phyloP scores from a whole-genome alignment of 2,329 filamentous ascomycete genomes.

The Neofusicoccum ribis region DNA sequence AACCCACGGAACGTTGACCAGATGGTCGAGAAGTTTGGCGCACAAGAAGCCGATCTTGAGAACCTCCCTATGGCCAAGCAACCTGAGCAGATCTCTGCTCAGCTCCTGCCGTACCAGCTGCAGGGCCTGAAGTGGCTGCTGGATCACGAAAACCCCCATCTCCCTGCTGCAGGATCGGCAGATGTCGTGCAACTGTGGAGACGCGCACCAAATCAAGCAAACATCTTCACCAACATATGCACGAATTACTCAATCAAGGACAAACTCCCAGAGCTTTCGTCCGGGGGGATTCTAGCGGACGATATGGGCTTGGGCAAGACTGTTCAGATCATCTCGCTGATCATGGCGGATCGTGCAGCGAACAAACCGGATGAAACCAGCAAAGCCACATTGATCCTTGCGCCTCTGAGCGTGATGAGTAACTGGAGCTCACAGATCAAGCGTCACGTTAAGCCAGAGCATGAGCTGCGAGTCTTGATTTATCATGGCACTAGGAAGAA shows the following conservation, averaged over 20 bases:
- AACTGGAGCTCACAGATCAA: slow-evolving; percentile 84
- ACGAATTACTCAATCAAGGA: slow-evolving; percentile 64
- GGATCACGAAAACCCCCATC: slow-evolving; percentile 68
- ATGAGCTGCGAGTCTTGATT: slow-evolving; percentile 65
- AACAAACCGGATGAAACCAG: slow-evolving; percentile 46
- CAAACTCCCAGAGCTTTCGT: slow-evolving; percentile 60
- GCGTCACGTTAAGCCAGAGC: slow-evolving; percentile 61
- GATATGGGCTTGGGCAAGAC: slow-evolving; percentile 87
- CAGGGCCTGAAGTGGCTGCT: slow-evolving; percentile 81
- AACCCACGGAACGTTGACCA: slow-evolving; percentile 65
- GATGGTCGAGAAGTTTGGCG: slow-evolving; percentile 68
- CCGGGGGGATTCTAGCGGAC: slow-evolving; percentile 66
- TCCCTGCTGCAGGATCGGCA: slow-evolving; percentile 60
- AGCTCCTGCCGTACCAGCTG: slow-evolving; percentile 74
- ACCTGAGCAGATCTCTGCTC: slow-evolving; percentile 63
- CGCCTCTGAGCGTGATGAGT: slow-evolving; percentile 74
- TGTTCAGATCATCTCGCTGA: slow-evolving; percentile 76
- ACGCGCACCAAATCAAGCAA: slow-evolving; percentile 41
- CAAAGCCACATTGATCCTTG: slow-evolving; percentile 80
- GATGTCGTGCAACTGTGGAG: slow-evolving; percentile 79
- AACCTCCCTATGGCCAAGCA: slow-evolving; percentile 63
- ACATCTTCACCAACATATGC: slow-evolving; percentile 65
- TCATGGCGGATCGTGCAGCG: slow-evolving; percentile 63
- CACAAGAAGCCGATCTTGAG: slow-evolving; percentile 66
- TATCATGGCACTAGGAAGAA: slow-evolving; percentile 65